Percentiles rank a stretch among this genome's conserved stretches.
These are phyloP conservation scores for Dryadomyces quercus-mongolicae DNA, from an alignment of 2,329 filamentous ascomycete species.

Conservation along the genomic window DNA sequence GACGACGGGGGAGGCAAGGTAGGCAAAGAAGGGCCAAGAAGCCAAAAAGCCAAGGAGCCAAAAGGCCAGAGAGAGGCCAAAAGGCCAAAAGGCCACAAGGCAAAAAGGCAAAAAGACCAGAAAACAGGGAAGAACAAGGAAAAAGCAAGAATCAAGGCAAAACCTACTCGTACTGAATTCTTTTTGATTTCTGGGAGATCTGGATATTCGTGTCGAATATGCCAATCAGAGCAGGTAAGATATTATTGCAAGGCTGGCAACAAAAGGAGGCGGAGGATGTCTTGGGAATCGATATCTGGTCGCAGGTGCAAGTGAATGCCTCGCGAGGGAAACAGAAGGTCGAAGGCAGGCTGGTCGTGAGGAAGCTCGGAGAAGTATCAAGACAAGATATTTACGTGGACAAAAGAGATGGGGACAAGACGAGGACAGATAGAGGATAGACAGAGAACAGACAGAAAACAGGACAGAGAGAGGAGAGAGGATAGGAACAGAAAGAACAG, in stretches of 20 bases:
- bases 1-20: background rate
- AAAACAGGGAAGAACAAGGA: background rate
- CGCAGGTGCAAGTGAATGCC: conserved; percentile 26
- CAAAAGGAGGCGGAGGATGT: background rate
- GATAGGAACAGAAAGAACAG: background rate
- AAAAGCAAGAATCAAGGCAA: background rate
- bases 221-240: background rate
- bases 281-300: conserved; percentile 13
- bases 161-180: background rate
- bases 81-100: no score
- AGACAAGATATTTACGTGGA: background rate
- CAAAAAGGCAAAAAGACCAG: background rate
- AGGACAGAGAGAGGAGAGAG: conserved; percentile 14
- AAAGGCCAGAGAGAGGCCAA: no score
- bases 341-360: background rate
- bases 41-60: no score
- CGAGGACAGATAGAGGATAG: background rate
- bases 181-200: background rate
- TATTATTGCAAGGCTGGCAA: background rate
- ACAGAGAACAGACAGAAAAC: conserved; percentile 15
- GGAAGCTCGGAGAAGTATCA: background rate
- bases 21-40: background rate
- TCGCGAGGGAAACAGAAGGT: conserved; percentile 13
- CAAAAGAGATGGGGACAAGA: background rate
- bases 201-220: background rate